These are phyloP conservation scores for Cunninghamia lanceolata DNA, from an alignment of 75 land plant genomes.

Conservation along the genomic window DNA sequence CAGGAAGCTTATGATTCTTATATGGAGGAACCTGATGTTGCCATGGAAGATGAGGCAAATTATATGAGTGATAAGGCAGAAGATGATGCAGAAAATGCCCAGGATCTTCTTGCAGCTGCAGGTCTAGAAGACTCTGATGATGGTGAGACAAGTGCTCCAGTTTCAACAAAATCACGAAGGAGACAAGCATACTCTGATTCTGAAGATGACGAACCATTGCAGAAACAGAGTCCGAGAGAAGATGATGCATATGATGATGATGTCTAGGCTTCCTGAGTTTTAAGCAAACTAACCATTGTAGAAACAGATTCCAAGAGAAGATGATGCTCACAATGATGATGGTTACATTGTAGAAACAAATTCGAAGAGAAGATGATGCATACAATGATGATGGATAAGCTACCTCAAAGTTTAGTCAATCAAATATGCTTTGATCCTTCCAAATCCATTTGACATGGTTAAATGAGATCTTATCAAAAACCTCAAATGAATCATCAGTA, in stretches of 20 bases:
- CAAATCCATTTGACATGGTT: too few species aligned
- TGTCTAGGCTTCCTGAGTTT: too few species aligned
- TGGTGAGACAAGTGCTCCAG: conserved; percentile 46
- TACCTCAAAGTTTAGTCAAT: too few species aligned
- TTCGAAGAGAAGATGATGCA: too few species aligned
- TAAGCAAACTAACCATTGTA: too few species aligned
- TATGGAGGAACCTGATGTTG: conserved; percentile 43
- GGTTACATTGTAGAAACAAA: too few species aligned
- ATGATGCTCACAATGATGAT: too few species aligned
- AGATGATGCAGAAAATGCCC: conserved; percentile 53
- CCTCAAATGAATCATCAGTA: too few species aligned
- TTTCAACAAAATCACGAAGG: conserved; percentile 36
- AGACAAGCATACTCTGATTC: conserved; percentile 75
- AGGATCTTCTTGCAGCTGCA: conserved; percentile 68
- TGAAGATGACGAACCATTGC: conserved; percentile 62
- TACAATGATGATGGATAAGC: too few species aligned
- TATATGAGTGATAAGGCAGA: conserved; percentile 36
- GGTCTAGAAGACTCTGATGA: conserved; percentile 85
- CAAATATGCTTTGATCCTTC: too few species aligned
- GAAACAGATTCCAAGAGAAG: too few species aligned
- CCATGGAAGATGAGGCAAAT: conserved; percentile 34
- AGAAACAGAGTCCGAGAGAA: conserved; percentile 14
- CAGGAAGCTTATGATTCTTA: conserved; percentile 21
- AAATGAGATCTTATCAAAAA: too few species aligned
- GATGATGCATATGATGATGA: neutral